Evolutionary conservation across 805 yeast genomes (phyloP).

Genomic region (Saccharomycopsis schoenii): DNA sequence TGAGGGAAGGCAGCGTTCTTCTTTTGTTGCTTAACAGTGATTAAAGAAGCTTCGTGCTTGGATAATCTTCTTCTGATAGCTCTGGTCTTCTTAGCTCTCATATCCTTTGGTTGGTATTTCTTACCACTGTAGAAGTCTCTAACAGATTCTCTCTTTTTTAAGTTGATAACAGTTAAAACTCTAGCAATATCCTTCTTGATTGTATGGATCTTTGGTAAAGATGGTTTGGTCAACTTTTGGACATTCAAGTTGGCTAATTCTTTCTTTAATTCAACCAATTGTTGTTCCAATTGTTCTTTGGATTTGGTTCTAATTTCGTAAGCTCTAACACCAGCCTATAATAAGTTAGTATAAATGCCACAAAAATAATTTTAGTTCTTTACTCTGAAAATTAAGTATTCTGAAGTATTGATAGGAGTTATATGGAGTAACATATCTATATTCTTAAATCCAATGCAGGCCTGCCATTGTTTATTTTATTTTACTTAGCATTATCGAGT

Average conservation of each 20-base stretch:
- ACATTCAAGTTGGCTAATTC: conserved; percentile 94
- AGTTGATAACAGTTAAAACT: conserved; percentile 94
- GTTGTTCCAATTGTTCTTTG: conserved; percentile 90
- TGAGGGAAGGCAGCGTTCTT: conserved; percentile 93
- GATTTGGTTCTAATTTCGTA: conserved; percentile 95
- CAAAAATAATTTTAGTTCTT: neutral
- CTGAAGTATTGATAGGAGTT: too few species aligned
- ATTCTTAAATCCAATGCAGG: too few species aligned
- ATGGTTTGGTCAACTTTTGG: conserved; percentile 86
- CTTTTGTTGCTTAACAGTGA: conserved; percentile 88
- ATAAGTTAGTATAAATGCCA: conserved; percentile 3
- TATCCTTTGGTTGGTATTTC: conserved; percentile 95
- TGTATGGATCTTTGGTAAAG: conserved; percentile 91
- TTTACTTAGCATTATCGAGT: too few species aligned
- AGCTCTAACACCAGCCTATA: conserved; percentile 83
- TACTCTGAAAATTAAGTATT: too few species aligned
- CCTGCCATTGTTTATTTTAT: too few species aligned
- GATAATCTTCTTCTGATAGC: conserved; percentile 97
- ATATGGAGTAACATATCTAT: too few species aligned
- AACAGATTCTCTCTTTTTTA: conserved; percentile 90
- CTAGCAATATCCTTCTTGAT: conserved; percentile 98
- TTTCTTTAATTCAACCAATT: conserved; percentile 92
- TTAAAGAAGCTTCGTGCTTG: conserved; percentile 69
- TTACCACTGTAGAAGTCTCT: conserved; percentile 91
- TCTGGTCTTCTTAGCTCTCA: conserved; percentile 99